Base-by-base conservation (phyloP, 116 monocot species). In the Phalaenopsis hybrid region DNA sequence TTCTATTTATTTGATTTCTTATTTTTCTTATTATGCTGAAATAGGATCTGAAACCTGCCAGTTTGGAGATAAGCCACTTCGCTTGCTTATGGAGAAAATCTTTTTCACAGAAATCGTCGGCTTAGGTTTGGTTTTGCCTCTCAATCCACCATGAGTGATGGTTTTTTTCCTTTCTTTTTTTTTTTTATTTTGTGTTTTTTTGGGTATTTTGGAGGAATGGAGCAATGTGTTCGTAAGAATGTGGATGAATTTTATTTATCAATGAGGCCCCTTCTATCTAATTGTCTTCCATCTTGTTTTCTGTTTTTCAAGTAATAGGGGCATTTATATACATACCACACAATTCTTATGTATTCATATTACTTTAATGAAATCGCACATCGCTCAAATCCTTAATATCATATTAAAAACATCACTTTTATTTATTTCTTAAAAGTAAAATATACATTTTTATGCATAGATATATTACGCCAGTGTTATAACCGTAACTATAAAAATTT, bases 101-200 rank as follows among this genome's bases (percentile, higher is more conserved):
- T 65, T 37, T 37, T 72, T 72, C 37, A 37, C 72, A 37, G 72
- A 72, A 15, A 37, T 72, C 34, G 15, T 72, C 25, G 72, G 34
- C 72, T 34, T 37, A 72, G 72, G 72, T 72, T 72, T 72, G 10
- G 34, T 72, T 72, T 16, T 37, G 72, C 37, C 72, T 72, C 16
- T 63, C 11, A 72, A 72, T 72, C 72, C 72, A 34, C 41, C 37
- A 23, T 37, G 37, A 23, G 72, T 72, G 37, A 13, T 72, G 37
- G 31, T 31, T 72, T 72, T 37, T 37, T 72, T 11, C 16, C 4
- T 37, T 37, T 16, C 11, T 72, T 16, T 72, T 68, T 68, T 25
- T 68, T 68, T 10, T 72, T 33, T 15, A 13, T 37, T 37, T 37
- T 37, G 37, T 37, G 0, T 37, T 37, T 37, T 37, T 37, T 37